Evolutionary conservation across 1,284 basidiomycete species (phyloP), one percentile per base, ranked within the genome.

Genomic region (Crepidotus sp.): DNA sequence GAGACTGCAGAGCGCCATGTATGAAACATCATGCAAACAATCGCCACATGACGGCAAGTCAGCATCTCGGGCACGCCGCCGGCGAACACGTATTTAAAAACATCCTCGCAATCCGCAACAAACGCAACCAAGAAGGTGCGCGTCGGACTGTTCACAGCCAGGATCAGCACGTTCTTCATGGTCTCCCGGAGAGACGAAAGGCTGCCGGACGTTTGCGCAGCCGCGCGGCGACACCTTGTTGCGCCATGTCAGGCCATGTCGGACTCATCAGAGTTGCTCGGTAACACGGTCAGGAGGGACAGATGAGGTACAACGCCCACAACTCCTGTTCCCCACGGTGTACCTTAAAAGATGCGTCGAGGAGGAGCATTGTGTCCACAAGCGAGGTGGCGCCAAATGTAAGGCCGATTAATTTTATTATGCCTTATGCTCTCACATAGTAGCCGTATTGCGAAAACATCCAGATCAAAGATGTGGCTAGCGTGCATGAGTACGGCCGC

Each of bases 371-470:
- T n/a, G n/a, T n/a, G n/a, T n/a, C n/a, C n/a, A n/a, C n/a, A n/a
- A n/a, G n/a, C n/a, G n/a, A n/a, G n/a, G n/a, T n/a, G n/a, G n/a
- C n/a, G n/a, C n/a, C n/a, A n/a, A n/a, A n/a, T n/a, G n/a, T n/a
- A n/a, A n/a, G n/a, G n/a, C n/a, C n/a, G n/a, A n/a, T n/a, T n/a
- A 32, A 13, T 13, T 13, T 4, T 10, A n/a, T 17, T n/a, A 24
- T 3, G 6, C 14, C 26, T 50, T 50, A 74, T 22, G 55, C 33
- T 46, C 63, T 63, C 57, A 83, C 71, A 56, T 86, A 86, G 60
- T 73, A 81, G 36, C 76, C 69, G 56, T 86, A 87, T 57, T 90
- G 84, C 14, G 62, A 66, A 53, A 85, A 63, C 88, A 91, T 91
- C 88, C 89, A 92, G 41, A 81, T 60, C 40, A 90, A 65, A 4